Base-by-base conservation (phyloP, 257 asterid genomes). In the Thymus mandschuricus region DNA sequence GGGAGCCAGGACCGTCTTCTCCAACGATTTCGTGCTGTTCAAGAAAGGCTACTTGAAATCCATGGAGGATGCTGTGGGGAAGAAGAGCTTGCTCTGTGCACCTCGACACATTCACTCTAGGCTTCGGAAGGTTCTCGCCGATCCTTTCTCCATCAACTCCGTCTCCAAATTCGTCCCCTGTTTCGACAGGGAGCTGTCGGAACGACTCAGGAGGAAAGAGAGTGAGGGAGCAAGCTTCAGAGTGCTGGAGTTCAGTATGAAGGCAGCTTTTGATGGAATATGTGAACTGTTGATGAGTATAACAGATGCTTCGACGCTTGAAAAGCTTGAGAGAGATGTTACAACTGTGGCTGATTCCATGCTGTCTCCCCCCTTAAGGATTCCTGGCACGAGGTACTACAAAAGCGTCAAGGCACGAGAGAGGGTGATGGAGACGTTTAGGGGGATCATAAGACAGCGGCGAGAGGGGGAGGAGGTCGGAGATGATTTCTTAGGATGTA, bases 141-240 rank as follows among this genome's bases (percentile, higher is more conserved):
- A 88, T 10, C 88, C 95, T 41, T 88, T 88, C 78, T 88, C 91
- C 0, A 82, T 86, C 84, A 79, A 72, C 69, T 86, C 88, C 41
- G 30, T 88, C 8, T 77, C 85, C 1, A 77, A 77, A 10, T 87
- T 85, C 11, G 81, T 85, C 9, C 85, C 78, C 21, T 77, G 81
- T 28, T 78, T 82, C 10, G 91, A 88, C 49, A 33, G 40, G 5
- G 77, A 81, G 83, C 8, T 86, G 15, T 70, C 41, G 50, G 63
- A 67, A 52, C 79, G 86, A 61, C 70, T 88, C 15, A 73, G 78
- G 72, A 74, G 69, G 56, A 63, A 59, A 35, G 84, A 86, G 69
- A 68, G 29, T n/a, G 56, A 76, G 15, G 84, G 88, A 1, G 79
- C 57, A 54, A 85, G 91, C 44, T 88, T 88, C 67, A 50, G 63